phyloP scores from a whole-genome alignment of 192 early-diverging fungal genomes.

The Coemansia sp. region DNA sequence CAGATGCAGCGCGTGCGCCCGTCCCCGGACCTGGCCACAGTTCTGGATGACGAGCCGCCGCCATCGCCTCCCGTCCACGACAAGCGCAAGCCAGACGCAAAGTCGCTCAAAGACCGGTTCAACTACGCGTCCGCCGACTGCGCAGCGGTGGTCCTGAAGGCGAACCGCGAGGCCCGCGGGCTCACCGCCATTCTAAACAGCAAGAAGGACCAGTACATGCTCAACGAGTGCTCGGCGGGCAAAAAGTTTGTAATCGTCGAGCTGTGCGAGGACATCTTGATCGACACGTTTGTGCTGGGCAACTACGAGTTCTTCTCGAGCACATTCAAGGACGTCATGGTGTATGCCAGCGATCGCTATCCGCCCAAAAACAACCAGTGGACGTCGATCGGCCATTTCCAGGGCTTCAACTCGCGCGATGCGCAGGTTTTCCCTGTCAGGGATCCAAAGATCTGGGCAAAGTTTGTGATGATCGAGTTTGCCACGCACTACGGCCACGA shows the following conservation, averaged over 20 bases:
- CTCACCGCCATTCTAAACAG: slow-evolving; percentile 79
- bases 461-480: slow-evolving; percentile 89
- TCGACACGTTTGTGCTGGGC: slow-evolving; percentile 86
- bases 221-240: slow-evolving; percentile 78
- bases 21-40: background rate
- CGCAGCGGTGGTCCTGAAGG: slow-evolving; percentile 80
- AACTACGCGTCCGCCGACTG: slow-evolving; percentile 96
- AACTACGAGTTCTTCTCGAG: slow-evolving; percentile 98
- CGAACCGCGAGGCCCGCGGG: slow-evolving; percentile 83
- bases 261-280: slow-evolving; percentile 90
- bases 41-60: background rate
- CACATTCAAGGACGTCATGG: slow-evolving; percentile 84
- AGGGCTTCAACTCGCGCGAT: slow-evolving; percentile 83
- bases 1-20: background rate
- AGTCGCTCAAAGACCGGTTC: slow-evolving; percentile 79
- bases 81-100: slow-evolving; percentile 31
- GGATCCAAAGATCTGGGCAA: slow-evolving; percentile 73
- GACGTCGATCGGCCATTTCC: slow-evolving; percentile 79
- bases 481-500: slow-evolving; percentile 84
- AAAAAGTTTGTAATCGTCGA: slow-evolving; percentile 87
- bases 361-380: slow-evolving; percentile 74
- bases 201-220: slow-evolving; percentile 95
- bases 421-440: slow-evolving; percentile 82
- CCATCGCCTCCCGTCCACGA: background rate
- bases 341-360: slow-evolving; percentile 76